Evolutionary conservation across 2,329 filamentous ascomycete species (phyloP).

Genomic region (Pseudogymnoascus sp.): DNA sequence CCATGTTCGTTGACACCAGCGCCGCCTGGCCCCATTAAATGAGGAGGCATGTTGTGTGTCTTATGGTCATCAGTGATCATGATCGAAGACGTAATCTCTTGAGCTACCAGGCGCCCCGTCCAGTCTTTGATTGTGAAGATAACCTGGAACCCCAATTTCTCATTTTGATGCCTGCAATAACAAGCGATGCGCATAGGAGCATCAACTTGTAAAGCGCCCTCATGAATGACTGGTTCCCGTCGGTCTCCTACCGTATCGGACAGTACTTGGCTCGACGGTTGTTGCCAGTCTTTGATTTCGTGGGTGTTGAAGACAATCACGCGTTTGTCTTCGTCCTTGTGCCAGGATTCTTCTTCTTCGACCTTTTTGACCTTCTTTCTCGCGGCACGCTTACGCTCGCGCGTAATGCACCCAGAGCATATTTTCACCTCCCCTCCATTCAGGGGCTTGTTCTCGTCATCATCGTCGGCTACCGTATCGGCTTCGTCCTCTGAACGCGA

Average conservation of each 20-base stretch:
- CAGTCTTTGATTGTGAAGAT: constrained; percentile 91
- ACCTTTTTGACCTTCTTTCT: constrained; percentile 90
- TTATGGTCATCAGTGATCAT: constrained; percentile 99
- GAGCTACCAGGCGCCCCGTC: constrained; percentile 66
- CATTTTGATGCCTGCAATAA: constrained; percentile 90
- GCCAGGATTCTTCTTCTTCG: constrained; percentile 85
- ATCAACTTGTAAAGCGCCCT: constrained; percentile 66
- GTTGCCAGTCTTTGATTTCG: constrained; percentile 77
- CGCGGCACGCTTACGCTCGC: constrained; percentile 83
- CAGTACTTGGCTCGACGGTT: constrained; percentile 44
- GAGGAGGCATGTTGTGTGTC: constrained; percentile 51
- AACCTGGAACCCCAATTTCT: constrained; percentile 85
- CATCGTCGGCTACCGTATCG: constrained; percentile 40
- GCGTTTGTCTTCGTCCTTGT: constrained; percentile 66
- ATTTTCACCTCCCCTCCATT: constrained; percentile 93
- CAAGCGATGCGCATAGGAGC: constrained; percentile 94
- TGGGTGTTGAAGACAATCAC: constrained; percentile 88
- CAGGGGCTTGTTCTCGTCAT: constrained; percentile 56
- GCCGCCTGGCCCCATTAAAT: constrained; percentile 15
- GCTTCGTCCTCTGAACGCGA: constrained; percentile 16
- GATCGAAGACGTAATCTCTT: constrained; percentile 78
- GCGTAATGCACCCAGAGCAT: constrained; percentile 80
- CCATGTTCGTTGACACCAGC: constrained; percentile 20
- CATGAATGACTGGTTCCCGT: constrained; percentile 38
- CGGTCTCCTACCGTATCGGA: constrained; percentile 37